Evolutionary conservation across 2,329 filamentous ascomycete genomes (phyloP), one percentile per base, ranked within the genome.

Genomic region (Rhexocercosporidium sp.): DNA sequence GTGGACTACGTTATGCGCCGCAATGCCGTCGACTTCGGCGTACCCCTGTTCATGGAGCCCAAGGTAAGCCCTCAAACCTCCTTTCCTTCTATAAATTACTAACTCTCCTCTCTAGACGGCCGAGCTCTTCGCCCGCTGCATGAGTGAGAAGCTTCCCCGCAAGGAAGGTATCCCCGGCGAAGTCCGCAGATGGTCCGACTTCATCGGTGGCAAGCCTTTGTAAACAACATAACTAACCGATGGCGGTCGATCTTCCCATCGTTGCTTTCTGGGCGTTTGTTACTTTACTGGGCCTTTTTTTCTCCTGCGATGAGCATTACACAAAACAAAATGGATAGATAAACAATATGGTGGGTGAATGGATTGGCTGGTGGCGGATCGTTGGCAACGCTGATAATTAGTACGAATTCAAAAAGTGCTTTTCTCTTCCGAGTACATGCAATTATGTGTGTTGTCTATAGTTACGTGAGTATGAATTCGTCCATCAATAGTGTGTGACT

Each of bases 1-100:
- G 93, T 96, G 77, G 94, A 99, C 84, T 99, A 99, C 77, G 94
- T 99, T 66, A 98, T 98, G 95, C 89, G 96, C 77, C 89, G 96
- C 79, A 99, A 99, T 78, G 96, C 96, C 31, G 96, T 99, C 65
- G 96, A 99, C 82, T 99, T 99, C 80, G 95, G 95, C 74, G 94
- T 98, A 37, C 96, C 96, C 59, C 85, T 99, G 65, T 98, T 99
- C 81, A 97, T 97, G 94, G 95, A 98, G 84, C 93, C 94, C 64
- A 95, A 96, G 90, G 94, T 96, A 84, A 83, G 88, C 65, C 63
- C 62, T 16, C 59, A 61, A 29, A 62, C 18, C 27, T 20, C 27
- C 34, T 51, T 54, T 18, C 18, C 31, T 25, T 8, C 54, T 41
- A 57, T 29, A 41, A 22, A 20, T 16, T 60, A 62, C 64, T 72